Evolutionary conservation across 176 grass and related monocot genomes (phyloP), one percentile per base, ranked within the genome.

Genomic region (Melocanna baccifera): DNA sequence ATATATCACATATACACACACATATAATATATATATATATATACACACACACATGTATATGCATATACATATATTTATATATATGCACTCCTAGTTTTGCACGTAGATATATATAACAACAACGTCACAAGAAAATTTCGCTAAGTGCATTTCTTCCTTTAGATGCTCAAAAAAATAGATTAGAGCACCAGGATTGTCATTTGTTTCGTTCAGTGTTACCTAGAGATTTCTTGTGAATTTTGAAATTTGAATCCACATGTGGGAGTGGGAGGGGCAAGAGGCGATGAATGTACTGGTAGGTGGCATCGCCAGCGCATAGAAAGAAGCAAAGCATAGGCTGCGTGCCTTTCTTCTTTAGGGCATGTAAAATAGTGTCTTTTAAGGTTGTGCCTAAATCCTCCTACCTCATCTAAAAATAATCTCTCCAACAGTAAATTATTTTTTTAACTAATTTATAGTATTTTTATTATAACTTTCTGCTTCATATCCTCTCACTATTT

Each of bases 171-270:
- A 55, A 57, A 22, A 8, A 58, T 48, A 14, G 10, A n/a, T 10
- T 18, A 11, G n/a, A 29, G 25, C 59, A 15, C 1, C 42, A 63
- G 47, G 25, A 29, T 45, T 6, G 40, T 32, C 75, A 39, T 78
- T 20, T 47, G 77, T 51, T 66, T 66, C 63, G 36, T 79, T 18
- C 18, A 26, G 42, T 79, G 64, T 65, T 41, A 63, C 26, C 19
- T 3, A 73, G 23, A 45, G 26, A 45, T 83, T 73, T 16, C 1
- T 43, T 67, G 66, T 37, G 2, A 53, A 84, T 42, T 84, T 84
- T 51, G 46, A 84, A 84, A 43, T 76, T 53, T 76, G 83, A 77
- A 81, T 68, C 56, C 0, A 18, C 32, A 28, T 5, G 43, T 8
- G 58, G 58, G 14, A 46, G 1, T 0, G 81, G 56, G 57, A 52